Evolutionary conservation across 1,139 yeast genomes (phyloP).

Genomic region (Candida sanyaensis): DNA sequence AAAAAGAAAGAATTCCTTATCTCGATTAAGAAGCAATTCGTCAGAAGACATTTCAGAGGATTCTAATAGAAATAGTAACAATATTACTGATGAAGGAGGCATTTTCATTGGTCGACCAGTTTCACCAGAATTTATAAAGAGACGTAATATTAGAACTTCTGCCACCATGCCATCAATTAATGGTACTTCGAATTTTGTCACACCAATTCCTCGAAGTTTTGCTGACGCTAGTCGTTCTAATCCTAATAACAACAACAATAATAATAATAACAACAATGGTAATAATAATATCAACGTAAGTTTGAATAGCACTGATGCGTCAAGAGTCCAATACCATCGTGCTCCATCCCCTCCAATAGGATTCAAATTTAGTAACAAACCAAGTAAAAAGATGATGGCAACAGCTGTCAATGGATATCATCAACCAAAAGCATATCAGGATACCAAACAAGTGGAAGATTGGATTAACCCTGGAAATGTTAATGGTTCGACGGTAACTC

Average conservation of each 20-base stretch:
- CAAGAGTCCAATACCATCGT: conserved; percentile 14
- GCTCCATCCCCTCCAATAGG: conserved; percentile 42
- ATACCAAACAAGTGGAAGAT: conserved; percentile 15
- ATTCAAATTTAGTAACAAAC: conserved; percentile 17
- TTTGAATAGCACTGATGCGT: background rate
- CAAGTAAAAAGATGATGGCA: conserved; percentile 3
- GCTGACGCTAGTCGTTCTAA: background rate
- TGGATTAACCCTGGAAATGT: conserved; percentile 10
- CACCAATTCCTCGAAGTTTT: background rate
- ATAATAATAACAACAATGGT: background rate
- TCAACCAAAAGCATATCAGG: conserved; percentile 13
- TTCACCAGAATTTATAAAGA: conserved; percentile 23
- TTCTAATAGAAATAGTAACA: background rate
- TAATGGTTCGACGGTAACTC: background rate
- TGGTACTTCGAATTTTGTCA: background rate
- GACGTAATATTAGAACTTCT: conserved; percentile 9
- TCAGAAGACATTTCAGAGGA: conserved; percentile 35
- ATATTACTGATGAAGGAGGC: background rate
- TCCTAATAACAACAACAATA: too few relatives aligned
- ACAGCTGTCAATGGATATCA: conserved; percentile 4
- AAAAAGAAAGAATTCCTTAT: conserved; percentile 29
- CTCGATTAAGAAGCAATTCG: conserved; percentile 41
- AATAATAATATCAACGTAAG: background rate
- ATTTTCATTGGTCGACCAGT: conserved; percentile 13
- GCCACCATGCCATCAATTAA: background rate